These are phyloP conservation scores for Debaryomyces tyrocola DNA, from an alignment of 805 yeast genomes.

Conservation along the genomic window DNA sequence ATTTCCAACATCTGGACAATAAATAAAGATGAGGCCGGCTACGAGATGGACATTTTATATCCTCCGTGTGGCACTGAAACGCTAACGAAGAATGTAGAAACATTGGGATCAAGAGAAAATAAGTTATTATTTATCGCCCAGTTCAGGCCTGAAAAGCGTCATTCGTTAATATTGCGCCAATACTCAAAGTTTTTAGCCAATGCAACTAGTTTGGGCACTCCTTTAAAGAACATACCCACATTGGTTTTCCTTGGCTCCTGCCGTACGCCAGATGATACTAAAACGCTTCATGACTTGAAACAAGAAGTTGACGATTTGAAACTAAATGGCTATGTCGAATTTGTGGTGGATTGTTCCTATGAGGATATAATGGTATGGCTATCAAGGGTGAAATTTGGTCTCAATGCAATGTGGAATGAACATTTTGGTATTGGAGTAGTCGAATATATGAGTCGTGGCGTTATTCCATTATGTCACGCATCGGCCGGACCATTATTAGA, in stretches of 20 bases:
- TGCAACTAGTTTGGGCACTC: conserved; percentile 14
- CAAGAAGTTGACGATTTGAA: conserved; percentile 32
- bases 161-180: conserved; percentile 63
- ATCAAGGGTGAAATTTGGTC: conserved; percentile 63
- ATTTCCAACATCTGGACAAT: conserved; percentile 62
- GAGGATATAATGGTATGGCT: conserved; percentile 56
- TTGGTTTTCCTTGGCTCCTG: conserved; percentile 83
- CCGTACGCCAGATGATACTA: conserved; percentile 64
- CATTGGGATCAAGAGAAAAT: conserved; percentile 28
- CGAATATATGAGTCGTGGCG: conserved; percentile 83
- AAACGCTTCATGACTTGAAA: conserved; percentile 53
- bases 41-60: conserved; percentile 53
- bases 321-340: conserved; percentile 42
- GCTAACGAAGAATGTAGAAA: conserved; percentile 12
- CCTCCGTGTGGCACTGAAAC: conserved; percentile 88
- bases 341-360: conserved; percentile 75
- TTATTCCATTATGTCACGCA: conserved; percentile 87
- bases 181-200: conserved; percentile 53
- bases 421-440: conserved; percentile 98
- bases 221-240: conserved; percentile 42
- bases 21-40: conserved; percentile 20
- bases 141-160: conserved; percentile 94
- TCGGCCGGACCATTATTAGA: conserved; percentile 94
- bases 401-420: conserved; percentile 99
- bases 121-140: conserved; percentile 74